Evolutionary conservation across 176 grass and related monocot species (phyloP), one percentile per base, ranked within the genome.

Genomic region (Panicum miliaceum): DNA sequence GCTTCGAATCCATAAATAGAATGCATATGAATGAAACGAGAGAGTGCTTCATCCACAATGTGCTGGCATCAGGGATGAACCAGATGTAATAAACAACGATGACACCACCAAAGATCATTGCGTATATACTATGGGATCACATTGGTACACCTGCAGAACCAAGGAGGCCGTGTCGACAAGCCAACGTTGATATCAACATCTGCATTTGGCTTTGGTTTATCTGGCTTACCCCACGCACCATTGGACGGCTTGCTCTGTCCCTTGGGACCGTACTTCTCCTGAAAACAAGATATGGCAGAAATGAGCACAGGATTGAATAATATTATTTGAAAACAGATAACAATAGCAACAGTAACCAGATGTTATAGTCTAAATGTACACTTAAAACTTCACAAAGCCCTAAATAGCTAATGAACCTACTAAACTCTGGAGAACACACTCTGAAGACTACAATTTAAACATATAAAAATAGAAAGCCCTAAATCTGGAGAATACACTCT

Each of bases 251-350:
- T 98, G 51, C 68, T 92, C 68, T 89, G 83, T 84, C 84, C 90
- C 82, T 98, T 98, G n/a, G 96, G 96, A n/a, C 96, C 96, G 77
- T 96, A 98, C 82, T 98, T 98, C 59, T 95, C 96, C 96, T 98
- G 81, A 54, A 91, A 64, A 14, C 43, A 43, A 25, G 53, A 67
- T 41, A 79, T 23, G 40, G 22, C 1, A 76, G 20, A 64, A 77
- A 75, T 63, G 7, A 86, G 9, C 23, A n/a, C 18, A 7, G 6
- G 13, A 64, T 32, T 75, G 18, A 57, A 81, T 81, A 37, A 5
- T 42, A 42, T 23, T 26, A 38, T 3, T 12, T 66, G 14, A 26
- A 71, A 26, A 71, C 27, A 64, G 23, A 51, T 12, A 51, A 34
- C 71, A 7, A 50, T 23, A 82, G 22, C 3, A 19, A 38, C 2